phyloP scores from a whole-genome alignment of 768 basidiomycete species.

The Cystofilobasidium bisporidii region DNA sequence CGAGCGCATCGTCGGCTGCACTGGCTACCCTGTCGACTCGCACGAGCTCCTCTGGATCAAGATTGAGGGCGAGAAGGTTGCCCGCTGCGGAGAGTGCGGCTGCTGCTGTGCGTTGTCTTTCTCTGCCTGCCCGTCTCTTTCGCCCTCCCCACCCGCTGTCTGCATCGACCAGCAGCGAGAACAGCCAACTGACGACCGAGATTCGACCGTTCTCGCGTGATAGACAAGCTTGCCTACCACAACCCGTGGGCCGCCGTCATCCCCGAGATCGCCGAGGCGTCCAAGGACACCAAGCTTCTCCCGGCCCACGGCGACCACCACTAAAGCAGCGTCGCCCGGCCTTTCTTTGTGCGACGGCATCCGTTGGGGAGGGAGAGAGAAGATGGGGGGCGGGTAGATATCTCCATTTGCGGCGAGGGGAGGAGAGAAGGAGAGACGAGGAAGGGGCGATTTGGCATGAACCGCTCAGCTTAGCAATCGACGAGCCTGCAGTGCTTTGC shows the following conservation, averaged over 20 bases:
- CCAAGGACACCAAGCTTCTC: conserved; percentile 9
- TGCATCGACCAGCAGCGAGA: no score
- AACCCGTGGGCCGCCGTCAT: conserved; percentile 28
- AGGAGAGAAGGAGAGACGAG: no score
- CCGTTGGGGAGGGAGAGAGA: not conserved
- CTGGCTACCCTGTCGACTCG: conserved; percentile 87
- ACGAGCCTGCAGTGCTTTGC: no score
- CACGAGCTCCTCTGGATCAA: conserved; percentile 85
- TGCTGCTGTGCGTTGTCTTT: conserved; percentile 6
- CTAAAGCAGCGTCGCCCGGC: not conserved
- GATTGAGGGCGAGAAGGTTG: not conserved
- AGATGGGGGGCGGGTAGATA: not conserved
- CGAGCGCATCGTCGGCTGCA: conserved; percentile 78
- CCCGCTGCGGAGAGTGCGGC: conserved; percentile 10
- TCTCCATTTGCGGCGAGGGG: no score
- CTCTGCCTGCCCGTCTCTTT: not conserved
- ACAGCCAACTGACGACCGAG: no score
- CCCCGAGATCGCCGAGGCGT: conserved; percentile 22
- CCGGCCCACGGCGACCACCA: conserved; percentile 18
- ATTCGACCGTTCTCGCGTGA: no score
- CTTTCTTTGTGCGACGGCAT: not conserved
- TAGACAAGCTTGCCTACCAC: conserved; percentile 27
- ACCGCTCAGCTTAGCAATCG: no score
- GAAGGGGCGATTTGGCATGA: no score
- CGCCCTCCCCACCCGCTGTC: not conserved